phyloP scores from a whole-genome alignment of 495 filamentous ascomycete species.

The Annulohypoxylon bovei region DNA sequence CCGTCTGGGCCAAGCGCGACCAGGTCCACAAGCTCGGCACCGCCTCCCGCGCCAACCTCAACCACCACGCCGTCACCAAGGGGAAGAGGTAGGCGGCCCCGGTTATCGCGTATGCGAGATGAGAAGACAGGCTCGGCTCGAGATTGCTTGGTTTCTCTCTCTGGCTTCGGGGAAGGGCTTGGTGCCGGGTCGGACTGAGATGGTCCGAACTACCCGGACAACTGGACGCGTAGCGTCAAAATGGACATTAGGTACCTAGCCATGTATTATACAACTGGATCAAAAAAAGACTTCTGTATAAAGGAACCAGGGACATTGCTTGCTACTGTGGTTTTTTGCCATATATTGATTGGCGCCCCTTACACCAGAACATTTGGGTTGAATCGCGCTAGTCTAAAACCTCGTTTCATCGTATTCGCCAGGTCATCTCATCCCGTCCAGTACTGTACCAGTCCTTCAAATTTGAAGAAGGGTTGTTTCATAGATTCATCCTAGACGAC shows the following conservation, averaged over 20 bases:
- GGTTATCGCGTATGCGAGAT: neutral
- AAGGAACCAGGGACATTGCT: neutral
- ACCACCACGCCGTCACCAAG: constrained; percentile 27
- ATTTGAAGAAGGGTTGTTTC: too few species aligned
- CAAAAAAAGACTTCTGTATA: constrained; percentile 9
- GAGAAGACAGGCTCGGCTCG: too few species aligned
- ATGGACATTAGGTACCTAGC: constrained; percentile 2
- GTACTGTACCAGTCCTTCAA: too few species aligned
- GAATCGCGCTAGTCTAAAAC: too few species aligned
- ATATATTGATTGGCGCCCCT: neutral
- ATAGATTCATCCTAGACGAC: too few species aligned
- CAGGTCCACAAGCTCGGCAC: constrained; percentile 79
- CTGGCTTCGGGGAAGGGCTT: neutral
- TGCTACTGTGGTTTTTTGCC: neutral
- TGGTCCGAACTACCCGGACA: too few species aligned
- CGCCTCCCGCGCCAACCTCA: constrained; percentile 76
- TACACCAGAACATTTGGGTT: neutral
- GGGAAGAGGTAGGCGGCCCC: constrained; percentile 17
- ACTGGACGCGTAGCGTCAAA: neutral
- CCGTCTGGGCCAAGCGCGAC: constrained; percentile 81
- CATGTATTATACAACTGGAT: constrained; percentile 12
- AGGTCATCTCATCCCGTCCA: too few species aligned
- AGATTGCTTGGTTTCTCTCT: too few species aligned
- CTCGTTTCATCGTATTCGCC: neutral
- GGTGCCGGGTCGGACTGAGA: neutral